Evolutionary conservation across 2,329 filamentous ascomycete species (phyloP), one percentile per base, ranked within the genome.

Genomic region (Aspergillus aculeatus): DNA sequence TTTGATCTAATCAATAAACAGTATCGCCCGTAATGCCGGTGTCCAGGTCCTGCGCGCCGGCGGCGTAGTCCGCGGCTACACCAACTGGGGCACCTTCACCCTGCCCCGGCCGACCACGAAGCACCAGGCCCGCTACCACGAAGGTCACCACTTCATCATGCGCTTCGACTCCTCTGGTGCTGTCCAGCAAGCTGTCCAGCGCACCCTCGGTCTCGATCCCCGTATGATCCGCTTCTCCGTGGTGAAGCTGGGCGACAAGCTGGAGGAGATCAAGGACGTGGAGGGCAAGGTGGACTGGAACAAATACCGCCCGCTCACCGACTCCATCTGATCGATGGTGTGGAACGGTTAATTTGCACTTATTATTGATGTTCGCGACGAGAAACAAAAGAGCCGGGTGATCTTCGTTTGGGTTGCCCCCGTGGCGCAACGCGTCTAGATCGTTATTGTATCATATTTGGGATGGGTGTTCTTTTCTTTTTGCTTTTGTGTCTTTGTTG

Each of bases 61-160:
- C 75, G 95, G 95, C 77, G 93, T 97, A 58, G 87, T 99, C 73
- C 92, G 95, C 69, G 92, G 92, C 74, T 84, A 96, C 73, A 89
- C 89, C 68, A 99, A 99, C 83, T 99, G 95, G 95, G 95, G 95
- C 73, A 85, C 90, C 68, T 97, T 95, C 80, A 83, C 89, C 51
- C 89, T 99, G 19, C 94, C 95, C 51, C 89, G 88, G 67, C 86
- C 91, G 63, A 83, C 88, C 60, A 88, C 87, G 63, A 89, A 89
- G 73, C 89, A 96, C 77, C 92, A 97, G 79, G 87, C 89, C 68
- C 87, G 87, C 66, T 89, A 98, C 83, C 86, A 86, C 65, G 85
- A 87, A 68, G 95, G 95, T 57, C 93, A 98, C 81, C 96, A 99
- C 84, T 99, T 99, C 78, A 90, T 96, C 72, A 91, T 99, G 90